Evolutionary conservation across 768 basidiomycete species (phyloP).

Genomic region (Russula vinacea): DNA sequence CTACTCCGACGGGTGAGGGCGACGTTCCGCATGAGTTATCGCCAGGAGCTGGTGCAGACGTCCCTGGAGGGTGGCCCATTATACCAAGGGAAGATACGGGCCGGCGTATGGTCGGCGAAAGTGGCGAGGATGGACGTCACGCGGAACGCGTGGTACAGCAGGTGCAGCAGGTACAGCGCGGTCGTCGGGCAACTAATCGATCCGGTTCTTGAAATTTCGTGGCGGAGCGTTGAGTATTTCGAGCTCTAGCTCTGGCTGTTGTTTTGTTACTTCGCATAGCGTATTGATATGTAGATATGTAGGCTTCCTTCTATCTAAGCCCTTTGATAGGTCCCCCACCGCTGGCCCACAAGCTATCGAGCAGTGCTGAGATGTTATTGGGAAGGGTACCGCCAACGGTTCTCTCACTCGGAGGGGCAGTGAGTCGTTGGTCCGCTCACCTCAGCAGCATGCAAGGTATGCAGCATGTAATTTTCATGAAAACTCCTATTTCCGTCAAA

Average conservation of each 20-base stretch:
- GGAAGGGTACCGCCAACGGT: not conserved
- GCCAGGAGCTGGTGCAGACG: slow-evolving; percentile 34
- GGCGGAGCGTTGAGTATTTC: slow-evolving; percentile 10
- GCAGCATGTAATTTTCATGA: not conserved
- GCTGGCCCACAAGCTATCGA: not conserved
- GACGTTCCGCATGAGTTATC: slow-evolving; percentile 17
- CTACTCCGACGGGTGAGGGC: slow-evolving; percentile 25
- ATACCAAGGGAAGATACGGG: slow-evolving; percentile 59
- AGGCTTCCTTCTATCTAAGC: not conserved
- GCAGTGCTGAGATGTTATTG: too few species aligned
- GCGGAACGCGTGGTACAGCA: slow-evolving; percentile 62
- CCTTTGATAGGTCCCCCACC: not conserved
- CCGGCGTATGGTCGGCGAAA: slow-evolving; percentile 56
- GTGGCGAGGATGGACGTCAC: slow-evolving; percentile 47
- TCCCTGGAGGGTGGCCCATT: slow-evolving; percentile 37
- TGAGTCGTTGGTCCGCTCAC: not conserved
- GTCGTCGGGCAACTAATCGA: slow-evolving; percentile 36
- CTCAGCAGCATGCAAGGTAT: not conserved
- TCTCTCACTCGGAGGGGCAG: not conserved
- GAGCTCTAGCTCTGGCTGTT: not conserved
- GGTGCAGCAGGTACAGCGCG: slow-evolving; percentile 59
- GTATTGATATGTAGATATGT: not conserved
- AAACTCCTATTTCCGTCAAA: too few species aligned
- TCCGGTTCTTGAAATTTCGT: slow-evolving; percentile 57
- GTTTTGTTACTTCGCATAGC: not conserved